Conservation (phyloP, 1,139 yeast species). For the Petasospora rhodanensis region DNA sequence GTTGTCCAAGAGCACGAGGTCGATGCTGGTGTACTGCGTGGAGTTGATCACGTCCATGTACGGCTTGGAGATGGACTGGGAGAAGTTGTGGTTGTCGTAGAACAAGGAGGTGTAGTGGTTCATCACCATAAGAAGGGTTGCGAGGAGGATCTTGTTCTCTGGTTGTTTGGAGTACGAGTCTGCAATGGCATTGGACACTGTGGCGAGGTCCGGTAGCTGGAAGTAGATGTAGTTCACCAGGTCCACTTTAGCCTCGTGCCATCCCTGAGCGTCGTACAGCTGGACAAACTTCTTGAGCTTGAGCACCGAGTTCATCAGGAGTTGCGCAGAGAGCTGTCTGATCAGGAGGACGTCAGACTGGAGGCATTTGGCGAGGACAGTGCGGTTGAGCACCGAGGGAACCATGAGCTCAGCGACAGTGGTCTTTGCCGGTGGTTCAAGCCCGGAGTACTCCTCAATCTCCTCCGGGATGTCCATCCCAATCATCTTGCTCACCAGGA, state of each 20-base stretch:
- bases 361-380: constrained; percentile 55
- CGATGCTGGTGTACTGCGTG: constrained; percentile 39
- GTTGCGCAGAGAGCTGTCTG: constrained; percentile 60
- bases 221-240: constrained; percentile 34
- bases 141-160: constrained; percentile 35
- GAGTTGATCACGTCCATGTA: constrained; percentile 30
- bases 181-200: constrained; percentile 34
- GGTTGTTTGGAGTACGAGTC: constrained; percentile 32
- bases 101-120: constrained; percentile 30
- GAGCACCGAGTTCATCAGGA: constrained; percentile 49
- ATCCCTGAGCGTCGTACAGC: constrained; percentile 37
- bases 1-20: constrained; percentile 49
- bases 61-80: constrained; percentile 29
- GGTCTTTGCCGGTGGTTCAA: constrained; percentile 24
- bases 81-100: constrained; percentile 29
- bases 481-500: constrained; percentile 55
- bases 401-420: constrained; percentile 51
- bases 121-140: constrained; percentile 31
- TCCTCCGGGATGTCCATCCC: constrained; percentile 47
- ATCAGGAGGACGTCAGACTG: constrained; percentile 52
- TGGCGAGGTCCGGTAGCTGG: constrained; percentile 46
- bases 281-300: constrained; percentile 42
- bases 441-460: constrained; percentile 26
- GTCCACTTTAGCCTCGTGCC: constrained; percentile 35
- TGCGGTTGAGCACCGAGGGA: constrained; percentile 63